phyloP scores from a whole-genome alignment of 306 rosid species.

The Cicer pinnatifidum region DNA sequence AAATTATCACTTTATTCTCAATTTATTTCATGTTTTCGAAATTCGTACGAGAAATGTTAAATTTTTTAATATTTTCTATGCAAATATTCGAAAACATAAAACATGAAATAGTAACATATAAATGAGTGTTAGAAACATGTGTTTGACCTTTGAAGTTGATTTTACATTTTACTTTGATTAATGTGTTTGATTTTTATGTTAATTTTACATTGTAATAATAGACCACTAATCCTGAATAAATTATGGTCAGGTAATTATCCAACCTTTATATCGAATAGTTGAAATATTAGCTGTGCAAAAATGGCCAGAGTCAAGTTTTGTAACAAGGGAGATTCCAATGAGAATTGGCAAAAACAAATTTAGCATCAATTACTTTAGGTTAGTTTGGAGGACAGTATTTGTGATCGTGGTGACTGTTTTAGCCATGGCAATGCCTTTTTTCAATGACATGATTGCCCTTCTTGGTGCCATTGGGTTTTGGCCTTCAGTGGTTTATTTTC shows the following conservation, averaged over 20 bases:
- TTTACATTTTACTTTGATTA: background rate
- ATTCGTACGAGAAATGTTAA: no score
- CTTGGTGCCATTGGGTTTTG: constrained; percentile 65
- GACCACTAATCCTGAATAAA: constrained; percentile 2
- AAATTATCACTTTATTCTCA: no score
- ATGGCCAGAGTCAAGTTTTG: constrained; percentile 58
- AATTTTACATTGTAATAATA: background rate
- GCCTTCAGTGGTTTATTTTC: constrained; percentile 67
- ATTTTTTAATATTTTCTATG: no score
- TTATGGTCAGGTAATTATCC: constrained; percentile 51
- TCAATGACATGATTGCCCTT: constrained; percentile 60
- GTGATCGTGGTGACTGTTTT: constrained; percentile 43
- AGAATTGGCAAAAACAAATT: constrained; percentile 38
- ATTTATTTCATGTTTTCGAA: no score
- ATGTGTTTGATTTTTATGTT: background rate
- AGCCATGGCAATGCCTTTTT: constrained; percentile 64
- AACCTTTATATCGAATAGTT: constrained; percentile 53
- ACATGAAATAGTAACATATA: no score
- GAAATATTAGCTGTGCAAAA: constrained; percentile 49
- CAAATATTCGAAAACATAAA: no score
- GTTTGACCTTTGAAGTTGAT: no score
- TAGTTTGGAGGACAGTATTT: constrained; percentile 62
- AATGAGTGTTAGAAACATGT: no score
- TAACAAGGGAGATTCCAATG: constrained; percentile 44
- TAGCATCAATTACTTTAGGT: constrained; percentile 52